phyloP scores from a whole-genome alignment of 371 early-diverging fungal species.

The Circinella umbellata region DNA sequence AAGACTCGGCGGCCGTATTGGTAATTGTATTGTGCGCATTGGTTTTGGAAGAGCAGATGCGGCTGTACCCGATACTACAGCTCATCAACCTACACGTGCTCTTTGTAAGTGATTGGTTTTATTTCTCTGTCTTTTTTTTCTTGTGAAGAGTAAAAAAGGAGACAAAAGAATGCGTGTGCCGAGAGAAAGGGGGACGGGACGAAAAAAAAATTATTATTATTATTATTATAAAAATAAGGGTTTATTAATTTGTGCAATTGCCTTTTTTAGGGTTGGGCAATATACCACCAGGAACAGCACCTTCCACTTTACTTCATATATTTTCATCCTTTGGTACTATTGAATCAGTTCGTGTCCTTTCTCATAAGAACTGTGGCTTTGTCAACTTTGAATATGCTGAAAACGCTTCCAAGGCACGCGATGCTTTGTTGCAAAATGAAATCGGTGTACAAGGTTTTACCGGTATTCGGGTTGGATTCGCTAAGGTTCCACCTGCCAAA shows the following conservation, averaged over 20 bases:
- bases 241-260: slow-evolving; percentile 7
- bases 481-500: slow-evolving; percentile 75
- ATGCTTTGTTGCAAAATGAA: slow-evolving; percentile 86
- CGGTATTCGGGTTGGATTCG: slow-evolving; percentile 89
- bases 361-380: slow-evolving; percentile 97
- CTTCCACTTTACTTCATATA: slow-evolving; percentile 73
- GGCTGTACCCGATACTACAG: slow-evolving; percentile 40
- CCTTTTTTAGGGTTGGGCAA: slow-evolving; percentile 87
- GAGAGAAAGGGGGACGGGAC: background rate
- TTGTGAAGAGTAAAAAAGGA: background rate
- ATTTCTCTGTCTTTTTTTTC: no score
- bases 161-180: no score
- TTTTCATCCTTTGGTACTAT: slow-evolving; percentile 88
- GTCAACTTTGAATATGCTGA: slow-evolving; percentile 91
- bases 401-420: slow-evolving; percentile 88
- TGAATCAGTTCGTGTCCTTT: slow-evolving; percentile 92
- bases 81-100: slow-evolving; percentile 53
- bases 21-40: slow-evolving; percentile 79
- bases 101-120: slow-evolving; percentile 39
- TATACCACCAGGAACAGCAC: slow-evolving; percentile 81
- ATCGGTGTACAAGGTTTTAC: slow-evolving; percentile 78
- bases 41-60: slow-evolving; percentile 94
- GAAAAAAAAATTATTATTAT: no score
- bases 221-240: background rate
- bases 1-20: slow-evolving; percentile 74